phyloP scores from a whole-genome alignment of 345 rosid species.

The Hypericum androsaemum region DNA sequence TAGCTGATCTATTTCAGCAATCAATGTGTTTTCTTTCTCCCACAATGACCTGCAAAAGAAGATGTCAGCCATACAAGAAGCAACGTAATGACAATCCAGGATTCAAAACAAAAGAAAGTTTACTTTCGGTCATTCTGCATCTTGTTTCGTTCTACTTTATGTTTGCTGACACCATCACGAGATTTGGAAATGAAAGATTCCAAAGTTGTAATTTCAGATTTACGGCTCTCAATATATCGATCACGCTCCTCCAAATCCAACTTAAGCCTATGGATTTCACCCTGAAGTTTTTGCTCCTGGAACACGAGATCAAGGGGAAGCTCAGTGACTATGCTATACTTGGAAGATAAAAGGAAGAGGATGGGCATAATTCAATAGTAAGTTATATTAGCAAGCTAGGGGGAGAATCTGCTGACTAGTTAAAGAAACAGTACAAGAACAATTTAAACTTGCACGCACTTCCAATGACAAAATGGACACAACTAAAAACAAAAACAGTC shows the following conservation, averaged over 20 bases:
- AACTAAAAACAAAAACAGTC: too few relatives aligned
- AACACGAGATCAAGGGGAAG: slow-evolving; percentile 6
- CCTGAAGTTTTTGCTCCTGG: slow-evolving; percentile 70
- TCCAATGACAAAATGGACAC: too few relatives aligned
- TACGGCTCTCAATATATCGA: slow-evolving; percentile 41
- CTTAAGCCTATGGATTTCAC: slow-evolving; percentile 54
- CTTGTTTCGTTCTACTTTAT: slow-evolving; percentile 61
- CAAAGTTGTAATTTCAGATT: slow-evolving; percentile 38
- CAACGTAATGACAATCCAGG: slow-evolving; percentile 3
- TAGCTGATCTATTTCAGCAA: slow-evolving; percentile 76
- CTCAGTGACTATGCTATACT: background rate
- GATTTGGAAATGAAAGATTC: slow-evolving; percentile 51
- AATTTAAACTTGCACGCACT: too few relatives aligned
- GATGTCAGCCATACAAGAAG: slow-evolving; percentile 6
- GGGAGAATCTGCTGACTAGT: too few relatives aligned
- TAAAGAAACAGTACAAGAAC: too few relatives aligned
- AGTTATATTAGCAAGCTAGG: too few relatives aligned
- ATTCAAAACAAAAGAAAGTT: slow-evolving; percentile 8
- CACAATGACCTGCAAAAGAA: slow-evolving; percentile 53
- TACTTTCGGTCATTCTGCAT: slow-evolving; percentile 92
- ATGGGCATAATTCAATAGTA: background rate
- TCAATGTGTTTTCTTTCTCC: slow-evolving; percentile 77
- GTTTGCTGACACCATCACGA: slow-evolving; percentile 40
- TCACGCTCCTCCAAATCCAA: slow-evolving; percentile 47
- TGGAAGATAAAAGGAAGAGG: background rate